phyloP scores from a whole-genome alignment of 2,329 filamentous ascomycete genomes.

The Zymoseptoria crescenta region DNA sequence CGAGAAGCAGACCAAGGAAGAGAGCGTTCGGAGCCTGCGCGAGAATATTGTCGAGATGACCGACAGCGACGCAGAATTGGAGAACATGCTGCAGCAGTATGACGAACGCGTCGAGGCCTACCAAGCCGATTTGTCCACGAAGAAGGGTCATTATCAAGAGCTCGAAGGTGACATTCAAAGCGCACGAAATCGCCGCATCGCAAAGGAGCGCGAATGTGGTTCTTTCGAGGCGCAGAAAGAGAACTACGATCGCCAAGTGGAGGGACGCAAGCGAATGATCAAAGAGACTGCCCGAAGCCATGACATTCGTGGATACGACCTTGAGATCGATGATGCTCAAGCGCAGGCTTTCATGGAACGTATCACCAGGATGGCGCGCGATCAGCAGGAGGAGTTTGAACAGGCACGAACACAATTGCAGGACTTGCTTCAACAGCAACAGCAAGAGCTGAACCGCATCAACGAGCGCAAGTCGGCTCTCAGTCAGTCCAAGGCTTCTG shows the following conservation, averaged over 20 bases:
- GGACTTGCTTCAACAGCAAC: slow-evolving; percentile 66
- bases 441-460: slow-evolving; percentile 62
- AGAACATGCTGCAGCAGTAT: slow-evolving; percentile 66
- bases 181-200: slow-evolving; percentile 35
- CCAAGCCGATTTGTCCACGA: slow-evolving; percentile 54
- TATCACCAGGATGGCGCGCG: slow-evolving; percentile 64
- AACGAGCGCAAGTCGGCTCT: slow-evolving; percentile 65
- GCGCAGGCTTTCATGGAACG: slow-evolving; percentile 70
- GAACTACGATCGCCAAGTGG: slow-evolving; percentile 73
- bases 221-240: slow-evolving; percentile 79
- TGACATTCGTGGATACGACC: slow-evolving; percentile 76
- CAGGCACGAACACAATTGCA: slow-evolving; percentile 64
- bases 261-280: slow-evolving; percentile 63
- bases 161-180: slow-evolving; percentile 48
- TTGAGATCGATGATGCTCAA: slow-evolving; percentile 64
- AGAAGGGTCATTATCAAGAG: slow-evolving; percentile 57
- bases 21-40: slow-evolving; percentile 62
- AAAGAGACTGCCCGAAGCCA: slow-evolving; percentile 69
- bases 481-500: slow-evolving; percentile 64
- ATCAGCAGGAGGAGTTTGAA: slow-evolving; percentile 74
- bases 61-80: slow-evolving; percentile 70
- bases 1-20: slow-evolving; percentile 61
- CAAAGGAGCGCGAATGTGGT: slow-evolving; percentile 57
- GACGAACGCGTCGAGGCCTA: slow-evolving; percentile 59
- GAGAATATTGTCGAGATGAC: slow-evolving; percentile 66